Conservation (phyloP, 2,329 filamentous ascomycete species). For the Verticillium dahliae region DNA sequence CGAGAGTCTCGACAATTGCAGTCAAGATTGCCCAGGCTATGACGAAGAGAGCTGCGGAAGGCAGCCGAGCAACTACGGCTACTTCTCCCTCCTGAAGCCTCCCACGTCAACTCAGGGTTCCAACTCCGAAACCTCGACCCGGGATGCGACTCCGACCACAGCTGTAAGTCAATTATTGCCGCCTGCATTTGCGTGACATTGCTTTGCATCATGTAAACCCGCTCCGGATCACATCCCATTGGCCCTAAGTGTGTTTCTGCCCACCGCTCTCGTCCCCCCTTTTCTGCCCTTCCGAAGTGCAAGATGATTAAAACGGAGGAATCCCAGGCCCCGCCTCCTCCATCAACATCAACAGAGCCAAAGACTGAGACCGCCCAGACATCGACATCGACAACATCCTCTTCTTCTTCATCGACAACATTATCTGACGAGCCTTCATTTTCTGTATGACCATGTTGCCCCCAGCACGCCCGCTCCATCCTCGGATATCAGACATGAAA, state of each 20-base stretch:
- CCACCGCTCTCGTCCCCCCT: background rate
- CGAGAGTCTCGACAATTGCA: constrained; percentile 36
- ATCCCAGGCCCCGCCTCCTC: constrained; percentile 17
- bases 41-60: constrained; percentile 51
- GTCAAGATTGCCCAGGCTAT: constrained; percentile 60
- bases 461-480: background rate
- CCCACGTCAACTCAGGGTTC: constrained; percentile 22
- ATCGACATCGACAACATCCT: background rate
- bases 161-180: background rate
- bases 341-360: constrained; percentile 17
- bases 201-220: constrained; percentile 8
- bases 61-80: constrained; percentile 48
- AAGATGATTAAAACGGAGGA: constrained; percentile 4
- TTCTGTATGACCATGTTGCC: constrained; percentile 1
- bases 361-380: constrained; percentile 2
- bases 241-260: constrained; percentile 1
- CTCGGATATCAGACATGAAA: background rate
- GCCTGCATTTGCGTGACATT: constrained; percentile 7
- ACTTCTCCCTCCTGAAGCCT: constrained; percentile 47
- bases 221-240: constrained; percentile 12
- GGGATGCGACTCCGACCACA: constrained; percentile 8
- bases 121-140: constrained; percentile 7
- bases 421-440: background rate
- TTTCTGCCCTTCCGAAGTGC: background rate
- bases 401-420: background rate